Percentiles rank a stretch among this genome's conserved stretches.
Conservation (phyloP, 768 basidiomycete genomes). For the Phlebiopsis gigantea region DNA sequence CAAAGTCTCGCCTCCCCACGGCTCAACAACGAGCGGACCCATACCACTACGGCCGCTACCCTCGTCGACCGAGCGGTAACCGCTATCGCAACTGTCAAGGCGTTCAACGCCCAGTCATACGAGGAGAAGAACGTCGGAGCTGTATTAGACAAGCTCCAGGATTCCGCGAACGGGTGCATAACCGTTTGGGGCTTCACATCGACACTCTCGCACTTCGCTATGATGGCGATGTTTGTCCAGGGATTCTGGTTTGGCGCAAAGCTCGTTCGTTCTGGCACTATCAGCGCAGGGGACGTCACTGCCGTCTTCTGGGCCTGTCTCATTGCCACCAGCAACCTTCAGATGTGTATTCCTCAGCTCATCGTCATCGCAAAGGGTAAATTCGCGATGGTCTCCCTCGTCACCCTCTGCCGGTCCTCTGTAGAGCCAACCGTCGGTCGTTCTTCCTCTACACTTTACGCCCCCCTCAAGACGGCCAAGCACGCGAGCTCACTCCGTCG, state of each 20-base stretch:
- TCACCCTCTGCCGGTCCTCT: constrained; percentile 49
- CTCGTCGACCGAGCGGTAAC: constrained; percentile 71
- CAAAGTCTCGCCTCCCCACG: constrained; percentile 66
- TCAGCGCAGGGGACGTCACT: constrained; percentile 77
- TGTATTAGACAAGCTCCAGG: constrained; percentile 40
- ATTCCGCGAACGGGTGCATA: constrained; percentile 48
- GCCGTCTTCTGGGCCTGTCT: constrained; percentile 98
- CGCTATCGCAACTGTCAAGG: constrained; percentile 87
- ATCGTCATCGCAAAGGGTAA: constrained; percentile 81
- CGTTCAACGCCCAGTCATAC: constrained; percentile 70
- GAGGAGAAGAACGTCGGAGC: constrained; percentile 47
- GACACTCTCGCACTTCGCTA: constrained; percentile 71
- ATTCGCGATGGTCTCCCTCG: constrained; percentile 64
- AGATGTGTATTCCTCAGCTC: constrained; percentile 80
- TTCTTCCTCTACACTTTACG: constrained; percentile 11
- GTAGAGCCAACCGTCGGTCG: constrained; percentile 5
- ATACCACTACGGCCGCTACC: constrained; percentile 69
- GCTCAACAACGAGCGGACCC: constrained; percentile 58
- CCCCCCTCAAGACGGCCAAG: constrained; percentile 12
- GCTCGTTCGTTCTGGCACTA: constrained; percentile 74
- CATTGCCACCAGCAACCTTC: constrained; percentile 82
- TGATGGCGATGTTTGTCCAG: constrained; percentile 92
- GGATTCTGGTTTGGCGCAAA: constrained; percentile 95
- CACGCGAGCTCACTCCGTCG: constrained; percentile 40
- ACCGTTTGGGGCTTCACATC: constrained; percentile 72